phyloP scores from a whole-genome alignment of 352 stramenopile genomes.

The Thalassiosira exigua region DNA sequence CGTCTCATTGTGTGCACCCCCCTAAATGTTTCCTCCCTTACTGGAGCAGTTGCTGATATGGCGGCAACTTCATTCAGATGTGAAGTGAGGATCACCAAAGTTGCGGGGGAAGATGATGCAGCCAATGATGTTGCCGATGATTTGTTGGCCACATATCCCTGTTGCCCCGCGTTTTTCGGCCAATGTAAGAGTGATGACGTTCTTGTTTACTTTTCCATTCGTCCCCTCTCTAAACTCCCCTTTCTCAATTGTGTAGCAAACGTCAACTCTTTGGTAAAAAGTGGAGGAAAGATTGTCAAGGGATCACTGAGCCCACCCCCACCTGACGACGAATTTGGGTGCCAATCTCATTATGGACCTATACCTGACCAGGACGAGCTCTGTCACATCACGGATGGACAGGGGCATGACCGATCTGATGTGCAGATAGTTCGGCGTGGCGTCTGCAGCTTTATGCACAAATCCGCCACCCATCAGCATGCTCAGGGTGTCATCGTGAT shows the following conservation, averaged over 20 bases:
- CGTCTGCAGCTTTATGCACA: conserved; percentile 73
- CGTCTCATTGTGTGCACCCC: no score
- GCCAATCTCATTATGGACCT: conserved; percentile 21
- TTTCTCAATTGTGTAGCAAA: no score
- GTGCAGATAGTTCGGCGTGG: conserved; percentile 68
- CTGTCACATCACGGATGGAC: no score
- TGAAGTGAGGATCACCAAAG: conserved; percentile 56
- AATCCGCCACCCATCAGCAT: conserved; percentile 61
- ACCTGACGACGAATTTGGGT: conserved; percentile 49
- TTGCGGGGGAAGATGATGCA: conserved; percentile 2
- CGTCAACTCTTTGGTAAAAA: conserved; percentile 37
- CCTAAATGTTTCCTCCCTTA: no score
- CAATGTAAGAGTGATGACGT: no score
- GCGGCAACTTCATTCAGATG: conserved; percentile 65
- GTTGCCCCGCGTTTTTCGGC: conserved; percentile 72
- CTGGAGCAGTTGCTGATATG: conserved; percentile 59
- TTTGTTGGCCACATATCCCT: conserved; percentile 57
- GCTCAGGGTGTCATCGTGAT: conserved; percentile 75
- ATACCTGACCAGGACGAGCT: background rate
- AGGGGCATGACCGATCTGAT: conserved; percentile 28
- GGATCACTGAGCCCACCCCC: conserved; percentile 32
- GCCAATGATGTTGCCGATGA: conserved; percentile 15
- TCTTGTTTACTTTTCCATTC: no score
- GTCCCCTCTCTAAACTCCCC: no score
- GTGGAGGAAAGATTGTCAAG: conserved; percentile 19